phyloP scores from a whole-genome alignment of 2,329 filamentous ascomycete genomes.

The Tympanopsis confertula region DNA sequence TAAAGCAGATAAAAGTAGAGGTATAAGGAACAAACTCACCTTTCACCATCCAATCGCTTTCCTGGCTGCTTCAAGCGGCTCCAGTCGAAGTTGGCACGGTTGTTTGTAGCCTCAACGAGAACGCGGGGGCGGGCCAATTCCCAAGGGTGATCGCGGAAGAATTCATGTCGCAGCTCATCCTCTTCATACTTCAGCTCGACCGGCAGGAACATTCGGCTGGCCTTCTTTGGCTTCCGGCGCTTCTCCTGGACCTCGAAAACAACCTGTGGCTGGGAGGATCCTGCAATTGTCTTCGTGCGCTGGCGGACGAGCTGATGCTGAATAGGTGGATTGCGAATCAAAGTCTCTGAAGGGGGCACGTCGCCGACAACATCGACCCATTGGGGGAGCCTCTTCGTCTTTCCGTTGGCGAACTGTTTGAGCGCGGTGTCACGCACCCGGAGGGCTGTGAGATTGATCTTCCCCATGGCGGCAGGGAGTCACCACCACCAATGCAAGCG shows the following conservation, averaged over 20 bases:
- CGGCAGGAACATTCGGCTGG: not conserved
- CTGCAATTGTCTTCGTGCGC: not conserved
- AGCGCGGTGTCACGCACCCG: slow-evolving; percentile 28
- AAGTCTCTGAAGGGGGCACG: not conserved
- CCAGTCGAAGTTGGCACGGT: not conserved
- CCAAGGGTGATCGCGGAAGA: slow-evolving; percentile 1
- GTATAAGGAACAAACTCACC: not conserved
- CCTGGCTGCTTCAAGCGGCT: not conserved
- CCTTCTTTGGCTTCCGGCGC: not conserved
- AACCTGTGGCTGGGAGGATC: not conserved
- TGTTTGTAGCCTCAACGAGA: not conserved
- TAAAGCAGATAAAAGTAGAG: not conserved
- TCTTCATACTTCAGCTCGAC: not conserved
- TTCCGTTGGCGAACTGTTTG: slow-evolving; percentile 19
- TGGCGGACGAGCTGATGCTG: slow-evolving; percentile 1
- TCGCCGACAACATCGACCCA: slow-evolving; percentile 1
- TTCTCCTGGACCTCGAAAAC: slow-evolving; percentile 1
- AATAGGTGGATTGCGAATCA: not conserved
- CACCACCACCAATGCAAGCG: too few relatives aligned
- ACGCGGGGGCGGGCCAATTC: not conserved
- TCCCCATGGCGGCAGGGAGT: slow-evolving; percentile 22
- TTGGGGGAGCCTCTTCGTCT: slow-evolving; percentile 19
- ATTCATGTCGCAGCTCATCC: not conserved
- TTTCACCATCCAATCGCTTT: slow-evolving; percentile 1
- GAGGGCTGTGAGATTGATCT: slow-evolving; percentile 30